Evolutionary conservation across 1,284 basidiomycete genomes (phyloP).

Genomic region (Ustilago cynodontis): DNA sequence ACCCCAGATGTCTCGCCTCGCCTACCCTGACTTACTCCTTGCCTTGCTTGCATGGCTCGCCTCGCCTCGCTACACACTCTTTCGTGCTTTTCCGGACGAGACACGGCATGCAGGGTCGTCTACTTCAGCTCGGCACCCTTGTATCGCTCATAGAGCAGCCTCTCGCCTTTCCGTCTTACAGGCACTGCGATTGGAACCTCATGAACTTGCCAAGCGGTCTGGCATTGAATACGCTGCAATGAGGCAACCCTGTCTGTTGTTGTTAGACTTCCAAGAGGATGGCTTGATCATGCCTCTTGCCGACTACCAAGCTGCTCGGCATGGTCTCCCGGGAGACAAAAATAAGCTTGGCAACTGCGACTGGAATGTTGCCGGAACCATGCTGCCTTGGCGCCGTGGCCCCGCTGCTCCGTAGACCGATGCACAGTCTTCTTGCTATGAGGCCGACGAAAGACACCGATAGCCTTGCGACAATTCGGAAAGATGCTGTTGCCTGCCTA

Average conservation of each 20-base stretch:
- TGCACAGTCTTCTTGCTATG: too few species aligned
- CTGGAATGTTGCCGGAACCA: neutral
- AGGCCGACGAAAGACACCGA: neutral
- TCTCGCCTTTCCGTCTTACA: neutral
- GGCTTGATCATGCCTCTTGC: too few species aligned
- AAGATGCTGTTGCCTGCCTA: neutral
- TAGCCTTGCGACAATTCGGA: too few species aligned
- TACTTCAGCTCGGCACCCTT: neutral
- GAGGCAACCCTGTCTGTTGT: too few species aligned
- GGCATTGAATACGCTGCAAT: neutral
- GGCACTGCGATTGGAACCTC: neutral
- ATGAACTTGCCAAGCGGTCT: neutral
- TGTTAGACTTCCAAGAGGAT: too few species aligned
- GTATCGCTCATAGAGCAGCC: neutral
- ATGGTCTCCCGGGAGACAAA: neutral
- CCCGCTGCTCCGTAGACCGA: neutral
- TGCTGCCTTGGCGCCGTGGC: neutral
- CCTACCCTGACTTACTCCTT: neutral
- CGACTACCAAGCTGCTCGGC: neutral
- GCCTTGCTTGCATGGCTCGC: neutral
- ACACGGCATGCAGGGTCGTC: neutral
- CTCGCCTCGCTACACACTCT: constrained; percentile 4
- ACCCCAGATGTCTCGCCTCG: constrained; percentile 2
- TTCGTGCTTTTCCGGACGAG: constrained; percentile 4
- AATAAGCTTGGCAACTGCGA: neutral